Evolutionary conservation across 345 rosid genomes (phyloP).

Genomic region (Eucalyptus polybractea): DNA sequence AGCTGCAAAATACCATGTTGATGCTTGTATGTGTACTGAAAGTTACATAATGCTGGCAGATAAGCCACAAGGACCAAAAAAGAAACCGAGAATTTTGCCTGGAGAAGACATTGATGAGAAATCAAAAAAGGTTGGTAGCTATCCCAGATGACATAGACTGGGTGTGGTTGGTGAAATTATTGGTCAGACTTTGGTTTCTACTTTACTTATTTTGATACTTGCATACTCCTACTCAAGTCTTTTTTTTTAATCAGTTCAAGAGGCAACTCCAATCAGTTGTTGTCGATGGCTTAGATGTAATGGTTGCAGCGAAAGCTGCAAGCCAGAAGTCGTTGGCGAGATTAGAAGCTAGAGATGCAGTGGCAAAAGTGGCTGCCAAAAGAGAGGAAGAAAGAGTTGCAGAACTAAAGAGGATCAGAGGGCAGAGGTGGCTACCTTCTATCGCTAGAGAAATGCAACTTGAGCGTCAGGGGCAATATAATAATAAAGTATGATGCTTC

Average conservation of each 20-base stretch:
- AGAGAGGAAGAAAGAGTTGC: constrained; percentile 71
- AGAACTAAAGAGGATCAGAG: constrained; percentile 55
- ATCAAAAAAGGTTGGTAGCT: constrained; percentile 51
- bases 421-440: constrained; percentile 89
- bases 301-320: constrained; percentile 44
- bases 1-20: background rate
- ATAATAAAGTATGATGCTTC: background rate
- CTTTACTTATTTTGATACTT: background rate
- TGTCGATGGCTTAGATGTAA: constrained; percentile 57
- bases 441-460: constrained; percentile 44
- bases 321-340: constrained; percentile 40
- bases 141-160: background rate
- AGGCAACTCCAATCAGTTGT: constrained; percentile 29
- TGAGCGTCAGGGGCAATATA: background rate
- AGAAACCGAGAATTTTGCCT: constrained; percentile 73
- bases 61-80: constrained; percentile 49
- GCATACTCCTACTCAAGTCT: background rate
- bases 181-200: background rate
- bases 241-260: constrained; percentile 36
- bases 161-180: background rate
- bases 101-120: constrained; percentile 29
- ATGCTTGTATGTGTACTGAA: background rate
- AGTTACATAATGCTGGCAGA: constrained; percentile 17
- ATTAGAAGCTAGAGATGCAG: constrained; percentile 49
- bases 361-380: constrained; percentile 64